Evolutionary conservation across 2,329 filamentous ascomycete genomes (phyloP), one percentile per base, ranked within the genome.

Genomic region (Diplodia corticola): DNA sequence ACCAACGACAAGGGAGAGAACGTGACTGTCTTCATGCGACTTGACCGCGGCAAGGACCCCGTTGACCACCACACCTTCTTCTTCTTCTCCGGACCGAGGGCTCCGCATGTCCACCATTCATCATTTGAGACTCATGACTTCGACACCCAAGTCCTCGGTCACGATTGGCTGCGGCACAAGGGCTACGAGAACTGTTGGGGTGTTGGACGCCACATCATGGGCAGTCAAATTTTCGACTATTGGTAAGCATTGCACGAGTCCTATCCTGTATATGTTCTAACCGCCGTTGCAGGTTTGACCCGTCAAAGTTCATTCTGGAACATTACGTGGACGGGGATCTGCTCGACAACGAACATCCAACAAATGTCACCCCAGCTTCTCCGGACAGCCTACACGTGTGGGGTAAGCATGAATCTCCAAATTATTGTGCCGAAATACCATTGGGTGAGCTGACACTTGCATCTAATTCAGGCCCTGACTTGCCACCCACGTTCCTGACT

Each of bases 191-290:
- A 82, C 70, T 88, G 88, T 68, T 92, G 89, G 89, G 89, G 89
- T 1, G 85, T 92, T 0, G 89, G 89, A 0, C 77, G 89, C 63
- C 89, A 91, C 78, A 84, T 91, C 24, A 81, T 91, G 70, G 89
- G 89, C 4, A 87, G 84, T 69, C 89, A 91, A 77, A 86, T 91
- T 61, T 92, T 91, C 70, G 88, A 91, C 72, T 91, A 90, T 74
- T 90, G 88, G 88, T 88, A 85, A 17, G 49, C 5, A 30, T 53
- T 28, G 22, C 26, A 4, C 48, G 7, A 26, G 13, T 53, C 0
- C 13, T n/a, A n/a, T 4, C 15, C 7, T 37, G 3, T 15, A 6
- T 13, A 22, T 54, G 30, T 9, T 9, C 24, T 44, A 7, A 44
- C 54, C 12, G 35, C 10, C 15, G 22, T 33, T 2, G 15, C 17